Percentiles rank a stretch among this genome's conserved stretches.
phyloP scores from a whole-genome alignment of 768 basidiomycete genomes.

The Rhizopogon rudus region DNA sequence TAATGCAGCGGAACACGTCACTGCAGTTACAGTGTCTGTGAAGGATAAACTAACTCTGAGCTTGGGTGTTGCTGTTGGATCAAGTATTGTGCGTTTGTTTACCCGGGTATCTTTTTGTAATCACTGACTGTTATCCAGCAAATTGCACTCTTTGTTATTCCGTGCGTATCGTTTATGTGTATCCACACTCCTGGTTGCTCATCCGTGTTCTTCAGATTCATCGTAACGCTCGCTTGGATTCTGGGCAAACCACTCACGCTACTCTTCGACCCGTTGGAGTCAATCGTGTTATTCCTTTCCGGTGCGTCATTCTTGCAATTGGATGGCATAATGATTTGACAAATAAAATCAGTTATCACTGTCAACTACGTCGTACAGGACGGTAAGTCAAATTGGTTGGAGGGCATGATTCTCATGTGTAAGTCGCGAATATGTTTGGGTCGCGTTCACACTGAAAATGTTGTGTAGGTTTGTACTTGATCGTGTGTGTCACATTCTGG shows the following conservation, averaged over 20 bases:
- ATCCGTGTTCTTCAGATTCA: conserved; percentile 41
- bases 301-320: conserved; percentile 28
- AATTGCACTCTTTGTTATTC: conserved; percentile 67
- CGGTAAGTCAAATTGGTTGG: conserved; percentile 91
- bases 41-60: conserved; percentile 87
- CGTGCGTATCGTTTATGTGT: conserved; percentile 30
- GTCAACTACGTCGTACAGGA: conserved; percentile 86
- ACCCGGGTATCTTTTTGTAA: neutral
- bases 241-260: conserved; percentile 75
- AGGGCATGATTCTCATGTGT: conserved; percentile 78
- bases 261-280: conserved; percentile 86
- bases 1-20: conserved; percentile 89
- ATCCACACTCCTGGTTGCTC: neutral
- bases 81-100: conserved; percentile 58
- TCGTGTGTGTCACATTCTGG: conserved; percentile 52
- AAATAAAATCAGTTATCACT: conserved; percentile 51
- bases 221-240: conserved; percentile 77
- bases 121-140: conserved; percentile 38
- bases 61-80: conserved; percentile 86
- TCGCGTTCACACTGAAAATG: neutral
- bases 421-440: conserved; percentile 8
- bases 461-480: conserved; percentile 44
- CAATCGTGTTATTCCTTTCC: conserved; percentile 25
- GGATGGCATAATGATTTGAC: conserved; percentile 12
- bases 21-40: conserved; percentile 87